These are phyloP conservation scores for Cryptosporidium viatorum DNA, from an alignment of 169 alveolate genomes.

Conservation along the genomic window DNA sequence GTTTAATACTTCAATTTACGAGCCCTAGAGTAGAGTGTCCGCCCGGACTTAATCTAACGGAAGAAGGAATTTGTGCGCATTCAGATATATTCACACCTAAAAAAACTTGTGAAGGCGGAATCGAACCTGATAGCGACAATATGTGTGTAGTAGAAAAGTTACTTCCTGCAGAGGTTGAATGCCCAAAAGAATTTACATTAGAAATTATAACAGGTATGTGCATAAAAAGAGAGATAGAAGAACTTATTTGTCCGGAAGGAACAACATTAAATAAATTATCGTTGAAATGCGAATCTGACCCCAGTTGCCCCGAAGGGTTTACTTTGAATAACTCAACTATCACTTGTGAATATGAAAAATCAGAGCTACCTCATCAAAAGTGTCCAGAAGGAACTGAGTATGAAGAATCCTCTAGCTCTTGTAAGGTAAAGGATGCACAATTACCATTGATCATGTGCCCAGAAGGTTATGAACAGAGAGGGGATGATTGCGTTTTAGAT, in stretches of 20 bases:
- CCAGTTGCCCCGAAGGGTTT: conserved; percentile 41
- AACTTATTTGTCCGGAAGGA: conserved; percentile 65
- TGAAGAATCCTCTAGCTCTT: conserved; percentile 34
- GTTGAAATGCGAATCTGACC: conserved; percentile 61
- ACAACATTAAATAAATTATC: conserved; percentile 28
- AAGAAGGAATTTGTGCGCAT: conserved; percentile 37
- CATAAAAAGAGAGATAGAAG: conserved; percentile 39
- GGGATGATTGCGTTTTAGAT: conserved; percentile 62
- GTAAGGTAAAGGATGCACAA: conserved; percentile 68
- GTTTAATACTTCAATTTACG: conserved; percentile 53
- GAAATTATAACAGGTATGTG: conserved; percentile 68
- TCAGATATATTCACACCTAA: conserved; percentile 47
- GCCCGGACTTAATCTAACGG: conserved; percentile 34
- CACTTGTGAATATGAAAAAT: conserved; percentile 37
- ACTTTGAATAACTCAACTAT: conserved; percentile 42
- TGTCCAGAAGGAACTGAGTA: conserved; percentile 74
- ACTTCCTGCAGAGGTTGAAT: conserved; percentile 70
- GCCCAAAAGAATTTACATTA: conserved; percentile 62
- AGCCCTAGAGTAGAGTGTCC: conserved; percentile 50
- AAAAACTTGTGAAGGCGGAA: conserved; percentile 74
- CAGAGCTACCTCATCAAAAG: conserved; percentile 66
- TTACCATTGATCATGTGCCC: conserved; percentile 74
- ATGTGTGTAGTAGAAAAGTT: conserved; percentile 66
- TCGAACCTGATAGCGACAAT: conserved; percentile 70
- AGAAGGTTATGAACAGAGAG: conserved; percentile 64